A percentile compares a stretch with the other conserved stretches of the same genome.
Evolutionary conservation across 495 filamentous ascomycete genomes (phyloP).

Genomic region (Tuber aestivum): DNA sequence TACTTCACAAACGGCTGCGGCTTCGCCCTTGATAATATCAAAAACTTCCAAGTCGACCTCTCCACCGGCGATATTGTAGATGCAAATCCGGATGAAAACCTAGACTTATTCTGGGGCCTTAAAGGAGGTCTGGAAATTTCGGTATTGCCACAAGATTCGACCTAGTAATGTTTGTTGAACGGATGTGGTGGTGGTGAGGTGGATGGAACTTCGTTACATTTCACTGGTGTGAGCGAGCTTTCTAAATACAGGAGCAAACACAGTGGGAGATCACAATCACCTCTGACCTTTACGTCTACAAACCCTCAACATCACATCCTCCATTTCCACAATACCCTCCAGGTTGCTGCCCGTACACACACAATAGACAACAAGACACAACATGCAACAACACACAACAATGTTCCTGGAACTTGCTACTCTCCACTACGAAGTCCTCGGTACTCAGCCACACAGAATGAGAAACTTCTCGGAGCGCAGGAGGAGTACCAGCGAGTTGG

Average conservation of each 20-base stretch:
- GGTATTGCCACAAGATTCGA: slow-evolving; percentile 57
- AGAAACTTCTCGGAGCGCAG: slow-evolving; percentile 22
- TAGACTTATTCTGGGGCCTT: slow-evolving; percentile 52
- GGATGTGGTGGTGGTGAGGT: no score
- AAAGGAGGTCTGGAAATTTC: slow-evolving; percentile 58
- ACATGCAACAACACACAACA: no score
- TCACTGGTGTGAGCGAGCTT: no score
- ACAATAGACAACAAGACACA: no score
- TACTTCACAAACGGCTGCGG: slow-evolving; percentile 49
- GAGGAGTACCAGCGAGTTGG: slow-evolving; percentile 21
- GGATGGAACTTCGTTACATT: no score
- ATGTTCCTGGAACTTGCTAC: slow-evolving; percentile 44
- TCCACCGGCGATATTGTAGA: slow-evolving; percentile 43
- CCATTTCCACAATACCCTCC: no score
- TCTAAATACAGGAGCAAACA: no score
- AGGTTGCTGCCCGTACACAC: no score
- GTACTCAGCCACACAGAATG: slow-evolving; percentile 17
- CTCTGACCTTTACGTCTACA: no score
- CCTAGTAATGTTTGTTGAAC: no score
- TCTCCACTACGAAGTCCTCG: slow-evolving; percentile 28
- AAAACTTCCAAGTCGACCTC: slow-evolving; percentile 51
- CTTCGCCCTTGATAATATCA: slow-evolving; percentile 51
- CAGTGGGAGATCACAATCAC: no score
- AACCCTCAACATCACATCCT: no score
- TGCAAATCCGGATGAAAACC: slow-evolving; percentile 38